Percentiles rank a stretch among this genome's conserved stretches.
These are phyloP conservation scores for Wickerhamiella brachini DNA, from an alignment of 805 yeast genomes.

Conservation along the genomic window DNA sequence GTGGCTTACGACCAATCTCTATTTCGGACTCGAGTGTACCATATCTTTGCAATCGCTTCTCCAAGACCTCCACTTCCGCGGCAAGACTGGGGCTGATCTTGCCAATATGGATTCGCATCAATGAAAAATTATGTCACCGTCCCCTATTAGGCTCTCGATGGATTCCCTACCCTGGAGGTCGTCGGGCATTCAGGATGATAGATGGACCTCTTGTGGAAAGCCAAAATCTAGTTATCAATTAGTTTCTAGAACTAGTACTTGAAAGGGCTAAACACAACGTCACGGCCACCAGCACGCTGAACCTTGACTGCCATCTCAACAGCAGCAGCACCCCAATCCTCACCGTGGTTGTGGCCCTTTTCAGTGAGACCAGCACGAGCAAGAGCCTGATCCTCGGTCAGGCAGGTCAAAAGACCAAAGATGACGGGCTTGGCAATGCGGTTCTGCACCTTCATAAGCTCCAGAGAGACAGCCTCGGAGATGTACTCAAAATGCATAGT, in stretches of 20 bases:
- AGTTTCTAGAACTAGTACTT: neutral
- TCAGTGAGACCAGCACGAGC: constrained; percentile 72
- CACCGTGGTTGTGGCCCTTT: constrained; percentile 89
- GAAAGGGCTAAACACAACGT: neutral
- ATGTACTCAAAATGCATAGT: constrained; percentile 98
- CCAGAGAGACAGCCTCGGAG: constrained; percentile 76
- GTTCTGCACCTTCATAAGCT: constrained; percentile 70
- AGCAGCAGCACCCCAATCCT: constrained; percentile 98
- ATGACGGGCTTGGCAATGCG: constrained; percentile 64
- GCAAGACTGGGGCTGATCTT: constrained; percentile 44
- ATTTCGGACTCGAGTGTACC: constrained; percentile 41
- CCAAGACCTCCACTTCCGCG: constrained; percentile 33
- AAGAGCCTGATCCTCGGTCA: constrained; percentile 88
- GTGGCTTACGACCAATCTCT: constrained; percentile 42
- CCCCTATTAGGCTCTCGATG: neutral
- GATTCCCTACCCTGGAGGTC: neutral
- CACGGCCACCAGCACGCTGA: neutral
- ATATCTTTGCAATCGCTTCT: constrained; percentile 43
- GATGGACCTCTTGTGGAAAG: too few species aligned
- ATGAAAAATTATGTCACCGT: constrained; percentile 1
- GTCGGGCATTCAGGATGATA: too few species aligned
- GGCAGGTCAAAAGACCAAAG: constrained; percentile 85
- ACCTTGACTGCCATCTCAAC: constrained; percentile 65
- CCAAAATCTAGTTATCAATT: too few species aligned
- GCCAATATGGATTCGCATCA: constrained; percentile 48